Evolutionary conservation across 306 rosid species (phyloP).

Genomic region (Citrullus mucosospermus): DNA sequence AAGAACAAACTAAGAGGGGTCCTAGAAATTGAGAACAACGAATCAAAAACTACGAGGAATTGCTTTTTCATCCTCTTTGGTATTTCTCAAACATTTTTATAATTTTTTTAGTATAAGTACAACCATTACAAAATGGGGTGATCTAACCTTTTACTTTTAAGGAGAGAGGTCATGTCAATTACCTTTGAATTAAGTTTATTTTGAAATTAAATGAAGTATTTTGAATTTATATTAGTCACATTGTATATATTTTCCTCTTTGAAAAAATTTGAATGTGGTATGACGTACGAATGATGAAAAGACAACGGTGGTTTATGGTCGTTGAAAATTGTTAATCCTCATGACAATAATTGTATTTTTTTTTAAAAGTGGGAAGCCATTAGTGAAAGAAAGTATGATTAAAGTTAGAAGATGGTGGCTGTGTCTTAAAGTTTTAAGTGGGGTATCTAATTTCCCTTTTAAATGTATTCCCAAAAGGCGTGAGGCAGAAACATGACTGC

Average conservation of each 20-base stretch:
- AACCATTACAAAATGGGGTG: no score
- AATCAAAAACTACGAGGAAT: background rate
- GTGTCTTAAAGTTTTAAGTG: background rate
- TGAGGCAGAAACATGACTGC: background rate
- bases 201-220: background rate
- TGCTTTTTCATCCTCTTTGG: background rate
- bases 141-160: no score
- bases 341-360: background rate
- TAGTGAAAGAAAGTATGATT: constrained; percentile 4
- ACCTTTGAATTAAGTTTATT: no score
- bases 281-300: background rate
- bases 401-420: constrained; percentile 3
- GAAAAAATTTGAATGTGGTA: background rate
- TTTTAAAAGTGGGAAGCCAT: background rate
- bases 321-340: background rate
- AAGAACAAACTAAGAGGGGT: background rate
- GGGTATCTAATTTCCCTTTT: background rate
- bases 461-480: background rate
- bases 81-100: background rate
- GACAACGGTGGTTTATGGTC: background rate
- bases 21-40: background rate
- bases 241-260: background rate
- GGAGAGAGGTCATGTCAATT: no score
- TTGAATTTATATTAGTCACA: background rate
- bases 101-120: no score